Conservation (phyloP, 768 basidiomycete genomes). For the Rhodotorula kratochvilovae region DNA sequence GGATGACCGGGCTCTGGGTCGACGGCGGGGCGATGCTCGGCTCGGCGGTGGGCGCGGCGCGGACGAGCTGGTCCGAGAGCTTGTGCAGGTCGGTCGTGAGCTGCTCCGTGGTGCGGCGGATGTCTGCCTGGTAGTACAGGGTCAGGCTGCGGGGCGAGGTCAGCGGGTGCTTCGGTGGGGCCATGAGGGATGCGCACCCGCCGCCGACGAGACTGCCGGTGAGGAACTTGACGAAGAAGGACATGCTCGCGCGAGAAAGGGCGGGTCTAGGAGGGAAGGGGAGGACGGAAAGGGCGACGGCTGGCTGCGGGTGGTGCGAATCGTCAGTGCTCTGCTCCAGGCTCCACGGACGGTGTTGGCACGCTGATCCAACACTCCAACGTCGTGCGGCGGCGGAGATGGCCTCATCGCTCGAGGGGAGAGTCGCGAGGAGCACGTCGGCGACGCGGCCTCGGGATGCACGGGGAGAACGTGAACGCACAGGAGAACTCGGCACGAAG, state of each 20-base stretch:
- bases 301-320: too few relatives aligned
- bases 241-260: slow-evolving; percentile 7
- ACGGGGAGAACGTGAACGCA: too few relatives aligned
- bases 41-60: not conserved
- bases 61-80: slow-evolving; percentile 16
- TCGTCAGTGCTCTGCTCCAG: too few relatives aligned
- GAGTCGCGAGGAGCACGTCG: too few relatives aligned
- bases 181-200: not conserved
- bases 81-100: slow-evolving; percentile 4
- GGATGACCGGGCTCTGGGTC: slow-evolving; percentile 7
- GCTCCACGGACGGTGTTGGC: too few relatives aligned
- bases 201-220: slow-evolving; percentile 16
- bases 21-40: not conserved
- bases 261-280: not conserved
- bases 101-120: not conserved
- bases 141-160: slow-evolving; percentile 1
- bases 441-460: too few relatives aligned
- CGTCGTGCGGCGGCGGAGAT: too few relatives aligned
- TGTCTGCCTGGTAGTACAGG: slow-evolving; percentile 23
- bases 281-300: too few relatives aligned
- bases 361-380: too few relatives aligned
- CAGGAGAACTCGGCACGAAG: too few relatives aligned
- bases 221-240: slow-evolving; percentile 30
- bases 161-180: not conserved
- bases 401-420: too few relatives aligned